A percentile compares a stretch with the other conserved stretches of the same genome.
Conservation (phyloP, 306 rosid genomes). For the Sindora glabra region DNA sequence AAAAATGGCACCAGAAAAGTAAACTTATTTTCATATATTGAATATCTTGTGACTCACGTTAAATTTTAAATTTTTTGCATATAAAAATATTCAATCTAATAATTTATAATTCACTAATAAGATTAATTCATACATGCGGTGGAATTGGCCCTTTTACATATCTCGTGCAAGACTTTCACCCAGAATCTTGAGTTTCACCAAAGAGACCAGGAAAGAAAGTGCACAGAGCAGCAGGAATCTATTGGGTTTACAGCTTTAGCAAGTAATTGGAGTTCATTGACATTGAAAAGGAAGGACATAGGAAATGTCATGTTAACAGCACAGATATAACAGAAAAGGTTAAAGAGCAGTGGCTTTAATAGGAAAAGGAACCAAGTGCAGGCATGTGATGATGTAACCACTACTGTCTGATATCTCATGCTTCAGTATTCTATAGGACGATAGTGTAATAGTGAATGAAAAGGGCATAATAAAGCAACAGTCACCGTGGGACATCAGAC, state of each 20-base stretch:
- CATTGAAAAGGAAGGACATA: slow-evolving; percentile 16
- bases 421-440: slow-evolving; percentile 21
- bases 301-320: slow-evolving; percentile 14
- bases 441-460: neutral
- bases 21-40: too few relatives aligned
- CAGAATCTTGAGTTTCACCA: slow-evolving; percentile 14
- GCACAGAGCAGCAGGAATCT: neutral
- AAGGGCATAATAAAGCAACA: neutral
- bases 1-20: neutral
- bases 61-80: too few relatives aligned
- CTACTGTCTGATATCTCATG: slow-evolving; percentile 21
- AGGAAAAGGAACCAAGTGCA: slow-evolving; percentile 15
- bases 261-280: slow-evolving; percentile 11
- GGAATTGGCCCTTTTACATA: neutral
- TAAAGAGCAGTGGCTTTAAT: slow-evolving; percentile 12
- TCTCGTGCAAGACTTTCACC: neutral
- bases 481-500: slow-evolving; percentile 33
- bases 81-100: too few relatives aligned
- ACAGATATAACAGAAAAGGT: slow-evolving; percentile 6
- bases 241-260: neutral
- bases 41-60: too few relatives aligned
- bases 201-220: neutral
- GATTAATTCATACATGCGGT: too few relatives aligned
- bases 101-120: too few relatives aligned
- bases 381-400: slow-evolving; percentile 37